These are phyloP conservation scores for Microbotryomycetes sp. DNA, from an alignment of 1,284 basidiomycete genomes.

Conservation along the genomic window DNA sequence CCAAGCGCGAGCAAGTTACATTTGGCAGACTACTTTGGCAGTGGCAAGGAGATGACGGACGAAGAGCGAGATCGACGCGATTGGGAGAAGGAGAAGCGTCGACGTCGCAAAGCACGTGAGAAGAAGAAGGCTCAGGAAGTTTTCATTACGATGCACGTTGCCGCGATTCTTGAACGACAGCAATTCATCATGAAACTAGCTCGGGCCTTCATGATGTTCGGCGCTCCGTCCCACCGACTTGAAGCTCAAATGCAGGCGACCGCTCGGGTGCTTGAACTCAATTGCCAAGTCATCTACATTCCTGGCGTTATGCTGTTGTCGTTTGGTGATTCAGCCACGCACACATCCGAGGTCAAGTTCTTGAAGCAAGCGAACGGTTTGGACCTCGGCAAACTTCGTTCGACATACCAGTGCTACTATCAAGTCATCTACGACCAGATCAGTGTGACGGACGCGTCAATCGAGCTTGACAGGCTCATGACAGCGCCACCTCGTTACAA, in stretches of 20 bases:
- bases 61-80: conserved; percentile 47
- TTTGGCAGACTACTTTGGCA: conserved; percentile 41
- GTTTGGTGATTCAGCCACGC: conserved; percentile 74
- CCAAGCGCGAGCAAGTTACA: conserved; percentile 18
- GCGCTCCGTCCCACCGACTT: conserved; percentile 80
- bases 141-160: conserved; percentile 53
- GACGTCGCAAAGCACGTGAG: conserved; percentile 47
- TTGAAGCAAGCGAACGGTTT: conserved; percentile 68
- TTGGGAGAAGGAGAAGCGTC: conserved; percentile 50
- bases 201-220: conserved; percentile 91
- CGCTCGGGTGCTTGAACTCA: conserved; percentile 74
- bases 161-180: conserved; percentile 76
- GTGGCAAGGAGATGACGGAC: conserved; percentile 38
- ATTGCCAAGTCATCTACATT: conserved; percentile 76
- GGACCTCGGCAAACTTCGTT: conserved; percentile 69
- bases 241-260: conserved; percentile 81
- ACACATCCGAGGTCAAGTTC: conserved; percentile 79
- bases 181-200: conserved; percentile 85
- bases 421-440: conserved; percentile 65
- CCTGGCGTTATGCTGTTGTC: conserved; percentile 60
- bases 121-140: conserved; percentile 71
- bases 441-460: conserved; percentile 70
- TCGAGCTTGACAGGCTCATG: conserved; percentile 72
- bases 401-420: conserved; percentile 75
- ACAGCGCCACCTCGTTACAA: conserved; percentile 51